Conservation (phyloP, 345 rosid genomes). For the Murraya koenigii region DNA sequence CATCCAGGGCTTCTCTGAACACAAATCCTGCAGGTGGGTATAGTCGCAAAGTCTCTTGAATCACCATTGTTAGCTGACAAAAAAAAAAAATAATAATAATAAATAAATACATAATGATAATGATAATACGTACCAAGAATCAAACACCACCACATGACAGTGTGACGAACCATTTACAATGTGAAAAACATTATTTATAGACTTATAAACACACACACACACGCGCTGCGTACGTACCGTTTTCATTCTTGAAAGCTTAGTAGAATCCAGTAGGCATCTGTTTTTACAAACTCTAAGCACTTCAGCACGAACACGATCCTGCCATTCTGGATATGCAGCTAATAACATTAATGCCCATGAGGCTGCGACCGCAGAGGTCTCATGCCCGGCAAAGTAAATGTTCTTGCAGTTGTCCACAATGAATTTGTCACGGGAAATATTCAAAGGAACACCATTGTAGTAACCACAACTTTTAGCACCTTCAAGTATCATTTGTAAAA, state of each 20-base stretch:
- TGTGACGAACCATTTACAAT: too few species aligned
- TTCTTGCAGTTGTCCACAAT: conserved; percentile 58
- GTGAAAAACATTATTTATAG: not conserved
- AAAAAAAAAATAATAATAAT: not conserved
- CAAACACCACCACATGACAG: not conserved
- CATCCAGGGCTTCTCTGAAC: conserved; percentile 25
- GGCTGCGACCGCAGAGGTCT: conserved; percentile 38
- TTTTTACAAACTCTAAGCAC: conserved; percentile 21
- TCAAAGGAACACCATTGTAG: conserved; percentile 6
- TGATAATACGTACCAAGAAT: too few species aligned
- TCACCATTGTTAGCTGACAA: conserved; percentile 35
- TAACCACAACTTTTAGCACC: conserved; percentile 23
- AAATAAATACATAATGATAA: too few species aligned
- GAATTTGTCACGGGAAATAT: conserved; percentile 28
- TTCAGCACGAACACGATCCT: conserved; percentile 40
- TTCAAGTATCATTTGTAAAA: conserved; percentile 42
- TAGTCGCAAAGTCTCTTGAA: conserved; percentile 39
- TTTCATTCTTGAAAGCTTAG: conserved; percentile 30
- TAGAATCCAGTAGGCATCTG: conserved; percentile 16
- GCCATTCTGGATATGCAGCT: conserved; percentile 49
- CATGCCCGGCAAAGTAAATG: conserved; percentile 55
- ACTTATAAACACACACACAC: not conserved
- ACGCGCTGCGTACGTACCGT: conserved; percentile 16
- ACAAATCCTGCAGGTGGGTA: conserved; percentile 36
- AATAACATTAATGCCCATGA: conserved; percentile 42